These are phyloP conservation scores for Cryptococcus sp. DNA, from an alignment of 1,284 basidiomycete genomes.

Conservation along the genomic window DNA sequence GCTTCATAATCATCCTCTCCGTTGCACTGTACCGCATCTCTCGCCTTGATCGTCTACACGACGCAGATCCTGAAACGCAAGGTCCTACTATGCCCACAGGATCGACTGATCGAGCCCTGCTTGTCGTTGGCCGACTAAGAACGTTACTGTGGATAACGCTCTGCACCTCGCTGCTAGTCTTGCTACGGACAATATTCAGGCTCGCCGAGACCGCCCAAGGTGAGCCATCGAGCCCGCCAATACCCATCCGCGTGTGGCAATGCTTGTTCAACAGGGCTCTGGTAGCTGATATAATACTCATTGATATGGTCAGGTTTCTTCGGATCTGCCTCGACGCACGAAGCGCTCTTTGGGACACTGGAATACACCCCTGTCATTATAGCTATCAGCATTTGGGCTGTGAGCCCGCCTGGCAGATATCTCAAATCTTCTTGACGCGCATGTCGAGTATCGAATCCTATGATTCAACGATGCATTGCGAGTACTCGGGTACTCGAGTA, in stretches of 20 bases:
- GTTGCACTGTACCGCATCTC: slow-evolving; percentile 25
- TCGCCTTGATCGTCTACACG: no score
- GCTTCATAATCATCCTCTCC: slow-evolving; percentile 42
- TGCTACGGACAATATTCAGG: slow-evolving; percentile 52
- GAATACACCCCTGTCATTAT: slow-evolving; percentile 53
- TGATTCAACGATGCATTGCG: no score
- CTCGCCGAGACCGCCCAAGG: slow-evolving; percentile 54
- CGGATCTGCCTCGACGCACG: slow-evolving; percentile 43
- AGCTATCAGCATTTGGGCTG: slow-evolving; percentile 44
- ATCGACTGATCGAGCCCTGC: not conserved
- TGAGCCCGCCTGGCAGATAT: slow-evolving; percentile 18
- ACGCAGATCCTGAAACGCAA: no score
- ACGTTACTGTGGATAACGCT: slow-evolving; percentile 40
- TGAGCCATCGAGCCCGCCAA: slow-evolving; percentile 16
- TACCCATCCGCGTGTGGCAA: not conserved
- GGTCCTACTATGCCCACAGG: no score
- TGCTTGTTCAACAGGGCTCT: not conserved
- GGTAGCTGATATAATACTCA: not conserved
- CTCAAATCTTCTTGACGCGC: no score
- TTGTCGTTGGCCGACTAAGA: not conserved
- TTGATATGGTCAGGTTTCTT: slow-evolving; percentile 38
- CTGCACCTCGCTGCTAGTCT: slow-evolving; percentile 41
- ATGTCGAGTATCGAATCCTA: no score
- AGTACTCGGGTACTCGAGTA: no score
- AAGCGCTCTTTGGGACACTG: slow-evolving; percentile 50